Evolutionary conservation across 345 rosid species (phyloP).

Genomic region (Salix brachista): DNA sequence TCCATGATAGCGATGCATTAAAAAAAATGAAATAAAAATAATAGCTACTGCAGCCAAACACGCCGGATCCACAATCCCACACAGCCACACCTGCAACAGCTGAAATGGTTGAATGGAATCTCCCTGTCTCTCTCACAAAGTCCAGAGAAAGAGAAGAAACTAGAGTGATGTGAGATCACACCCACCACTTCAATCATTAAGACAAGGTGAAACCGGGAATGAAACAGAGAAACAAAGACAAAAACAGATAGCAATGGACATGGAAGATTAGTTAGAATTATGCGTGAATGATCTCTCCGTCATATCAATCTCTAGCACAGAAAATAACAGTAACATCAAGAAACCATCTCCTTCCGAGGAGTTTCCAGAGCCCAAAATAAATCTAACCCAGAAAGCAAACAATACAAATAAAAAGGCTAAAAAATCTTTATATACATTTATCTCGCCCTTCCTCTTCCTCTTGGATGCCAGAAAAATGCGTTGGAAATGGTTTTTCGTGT

Average conservation of each 20-base stretch:
- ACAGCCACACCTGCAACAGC: constrained; percentile 23
- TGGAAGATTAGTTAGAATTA: background rate
- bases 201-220: background rate
- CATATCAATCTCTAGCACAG: constrained; percentile 2
- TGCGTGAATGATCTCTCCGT: constrained; percentile 3
- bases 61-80: constrained; percentile 49
- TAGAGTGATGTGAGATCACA: constrained; percentile 16
- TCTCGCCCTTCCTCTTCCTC: constrained; percentile 23
- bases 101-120: constrained; percentile 53
- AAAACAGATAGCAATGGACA: background rate
- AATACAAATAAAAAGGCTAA: constrained; percentile 1
- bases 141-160: background rate
- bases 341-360: constrained; percentile 20
- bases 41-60: constrained; percentile 32
- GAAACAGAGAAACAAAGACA: background rate
- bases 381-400: constrained; percentile 12
- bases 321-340: constrained; percentile 13
- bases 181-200: constrained; percentile 9
- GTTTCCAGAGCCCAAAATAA: constrained; percentile 17
- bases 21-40: background rate
- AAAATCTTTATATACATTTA: constrained; percentile 48
- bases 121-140: constrained; percentile 20
- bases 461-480: constrained; percentile 26
- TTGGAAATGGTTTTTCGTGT: background rate
- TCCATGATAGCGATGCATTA: background rate